Evolutionary conservation across 495 filamentous ascomycete genomes (phyloP), one percentile per base, ranked within the genome.

Genomic region (Daldinia vernicosa): DNA sequence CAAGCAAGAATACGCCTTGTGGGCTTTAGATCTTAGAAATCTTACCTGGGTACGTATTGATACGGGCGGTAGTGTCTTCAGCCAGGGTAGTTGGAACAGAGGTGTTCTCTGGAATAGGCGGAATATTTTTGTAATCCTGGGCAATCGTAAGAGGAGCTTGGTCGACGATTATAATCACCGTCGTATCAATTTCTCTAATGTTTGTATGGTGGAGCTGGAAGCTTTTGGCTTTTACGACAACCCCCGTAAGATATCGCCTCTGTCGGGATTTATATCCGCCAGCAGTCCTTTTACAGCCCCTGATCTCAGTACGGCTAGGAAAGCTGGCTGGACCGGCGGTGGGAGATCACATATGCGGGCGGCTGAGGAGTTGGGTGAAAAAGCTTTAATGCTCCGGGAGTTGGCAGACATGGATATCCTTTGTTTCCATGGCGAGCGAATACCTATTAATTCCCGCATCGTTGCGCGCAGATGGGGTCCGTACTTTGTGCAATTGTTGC

Each of bases 121-220:
- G 59, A 99, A 97, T 76, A 89, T 91, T 1, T 99, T 98, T 80
- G 93, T 99, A 45, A 93, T 99, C 66, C 85, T 99, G 22, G 95
- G 95, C 24, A 95, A 97, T 77, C 89, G 95, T 30, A 95, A 93
- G 78, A 84, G 95, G 52, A 97, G 91, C 64, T 83, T 98, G n/a
- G 95, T 98, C 0, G 96, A 99, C 66, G 95, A 99, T 75, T 99
- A 99, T 74, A 98, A 98, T 66, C 95, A 99, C 71, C 92, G 95
- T 11, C 89, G 96, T 14, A 97, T 98, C 80, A 99, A 99, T 76
- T 99, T 99, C 78, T 92, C 92, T 9, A 93, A 99, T 76, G 86
- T 98, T 3, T 98, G 95, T 76, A 89, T 97, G 86, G 94, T 99
- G 17, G 95, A 98, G 79, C 82, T 99, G 17, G 95, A 99, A 78